Base-by-base conservation (phyloP, 2,329 filamentous ascomycete genomes). In the Cladophialophora chaetospira region DNA sequence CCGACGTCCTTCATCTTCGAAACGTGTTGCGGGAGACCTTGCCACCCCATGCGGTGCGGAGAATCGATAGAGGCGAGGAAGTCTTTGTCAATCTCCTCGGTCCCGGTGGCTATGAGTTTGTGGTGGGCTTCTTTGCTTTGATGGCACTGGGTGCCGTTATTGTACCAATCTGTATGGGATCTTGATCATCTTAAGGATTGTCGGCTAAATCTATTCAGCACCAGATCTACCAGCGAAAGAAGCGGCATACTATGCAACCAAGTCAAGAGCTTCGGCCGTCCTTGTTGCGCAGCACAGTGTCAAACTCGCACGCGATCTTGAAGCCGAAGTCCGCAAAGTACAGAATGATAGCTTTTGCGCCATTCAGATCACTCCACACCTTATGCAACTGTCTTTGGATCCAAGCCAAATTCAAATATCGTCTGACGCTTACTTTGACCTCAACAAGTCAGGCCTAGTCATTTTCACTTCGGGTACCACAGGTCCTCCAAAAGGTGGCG, bases 81-180 rank as follows among this genome's bases (percentile, higher is more conserved):
- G 57, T 62, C 25, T 66, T 63, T 60, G 72, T 79, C 44, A 74
- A 73, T 23, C 68, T 79, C 3, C 66, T 80, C 28, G 77, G 75
- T 9, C 69, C 74, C 2, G 75, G 75, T 5, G 73, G 77, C 4
- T 79, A 79, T 62, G 76, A 79, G 53, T 80, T 75, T 61, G 70
- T 74, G 3, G 75, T 79, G n/a, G 77, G 73, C 3, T 75, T 78
- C 60, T 68, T 79, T 25, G 73, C 77, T 3, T 70, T 77, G n/a
- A 67, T 78, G 29, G 77, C 77, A 6, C 58, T 77, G 2, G 77
- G 77, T 15, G 78, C 74, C 3, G 77, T 76, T 11, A 72, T 73
- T 1, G 77, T 80, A 5, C 77, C 77, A 3, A 72, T 79, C 51
- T 66, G 54, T 68, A 10, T 36, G 47, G 31, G 33, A 23, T 5